These are phyloP conservation scores for Dactylorhiza incarnata DNA, from an alignment of 106 monocot species.

Conservation along the genomic window DNA sequence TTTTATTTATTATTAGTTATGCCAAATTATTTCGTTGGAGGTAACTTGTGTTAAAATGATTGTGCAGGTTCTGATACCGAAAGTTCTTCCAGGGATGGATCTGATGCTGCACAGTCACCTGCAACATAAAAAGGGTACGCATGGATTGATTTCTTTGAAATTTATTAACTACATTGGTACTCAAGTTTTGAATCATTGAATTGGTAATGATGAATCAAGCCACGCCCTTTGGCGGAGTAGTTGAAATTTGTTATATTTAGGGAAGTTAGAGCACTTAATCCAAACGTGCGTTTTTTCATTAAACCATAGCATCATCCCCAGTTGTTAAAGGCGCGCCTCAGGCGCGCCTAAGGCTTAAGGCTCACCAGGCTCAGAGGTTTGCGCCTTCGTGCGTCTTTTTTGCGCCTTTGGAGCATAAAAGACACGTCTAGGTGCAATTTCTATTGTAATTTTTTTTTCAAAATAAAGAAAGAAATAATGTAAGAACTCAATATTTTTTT, in stretches of 20 bases:
- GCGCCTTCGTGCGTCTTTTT: too few species aligned
- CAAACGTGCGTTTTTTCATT: not conserved
- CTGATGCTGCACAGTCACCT: conserved; percentile 17
- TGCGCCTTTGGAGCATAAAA: too few species aligned
- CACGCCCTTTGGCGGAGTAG: not conserved
- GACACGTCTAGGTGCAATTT: too few species aligned
- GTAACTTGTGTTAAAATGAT: not conserved
- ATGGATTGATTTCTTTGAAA: not conserved
- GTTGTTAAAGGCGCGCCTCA: too few species aligned
- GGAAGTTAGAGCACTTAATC: not conserved
- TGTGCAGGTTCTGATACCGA: conserved; percentile 47
- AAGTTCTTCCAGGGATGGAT: conserved; percentile 39
- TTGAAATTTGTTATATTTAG: not conserved
- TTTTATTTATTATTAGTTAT: not conserved
- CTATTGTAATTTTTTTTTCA: too few species aligned
- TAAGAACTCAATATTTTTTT: too few species aligned
- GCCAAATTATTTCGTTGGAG: not conserved
- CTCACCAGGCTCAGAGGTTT: too few species aligned
- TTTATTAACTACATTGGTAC: not conserved
- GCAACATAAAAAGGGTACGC: conserved; percentile 1
- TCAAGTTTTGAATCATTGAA: not conserved
- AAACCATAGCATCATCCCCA: not conserved
- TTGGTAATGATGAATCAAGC: not conserved
- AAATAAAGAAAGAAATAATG: too few species aligned
- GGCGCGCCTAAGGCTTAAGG: too few species aligned